A percentile compares a stretch with the other conserved stretches of the same genome.
Evolutionary conservation across 331 rosid genomes (phyloP).

Genomic region (Erythrophleum ivorense): DNA sequence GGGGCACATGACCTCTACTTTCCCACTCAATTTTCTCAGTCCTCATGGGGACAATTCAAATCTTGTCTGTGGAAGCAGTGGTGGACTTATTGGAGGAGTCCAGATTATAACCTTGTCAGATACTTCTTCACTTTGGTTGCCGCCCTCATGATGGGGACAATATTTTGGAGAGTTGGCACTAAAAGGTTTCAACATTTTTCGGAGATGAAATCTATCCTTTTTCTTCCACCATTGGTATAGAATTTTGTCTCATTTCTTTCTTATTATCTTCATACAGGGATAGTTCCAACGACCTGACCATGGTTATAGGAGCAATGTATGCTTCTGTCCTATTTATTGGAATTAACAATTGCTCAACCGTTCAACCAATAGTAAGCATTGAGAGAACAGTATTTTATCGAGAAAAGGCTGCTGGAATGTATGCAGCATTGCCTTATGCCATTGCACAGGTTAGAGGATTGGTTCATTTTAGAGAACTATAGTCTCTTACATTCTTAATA

Average conservation of each 20-base stretch:
- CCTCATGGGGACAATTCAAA: conserved; percentile 74
- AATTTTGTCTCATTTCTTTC: not conserved
- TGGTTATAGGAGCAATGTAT: conserved; percentile 74
- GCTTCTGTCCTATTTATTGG: conserved; percentile 82
- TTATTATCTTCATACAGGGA: conserved; percentile 45
- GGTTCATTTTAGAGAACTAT: not conserved
- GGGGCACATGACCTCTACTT: conserved; percentile 72
- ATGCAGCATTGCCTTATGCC: conserved; percentile 90
- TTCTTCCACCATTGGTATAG: not conserved
- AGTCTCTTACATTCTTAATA: not conserved
- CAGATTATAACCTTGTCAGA: conserved; percentile 89
- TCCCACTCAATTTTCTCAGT: conserved; percentile 69
- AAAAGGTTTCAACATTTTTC: conserved; percentile 50
- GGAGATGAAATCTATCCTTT: not conserved
- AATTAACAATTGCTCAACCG: conserved; percentile 77
- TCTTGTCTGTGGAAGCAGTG: conserved; percentile 91
- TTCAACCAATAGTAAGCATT: conserved; percentile 79
- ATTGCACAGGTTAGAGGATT: conserved; percentile 62
- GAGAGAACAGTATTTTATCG: conserved; percentile 93
- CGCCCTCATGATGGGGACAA: conserved; percentile 75
- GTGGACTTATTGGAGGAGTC: conserved; percentile 92
- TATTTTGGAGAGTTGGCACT: conserved; percentile 80
- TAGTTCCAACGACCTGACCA: conserved; percentile 51
- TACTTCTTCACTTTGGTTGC: conserved; percentile 67
- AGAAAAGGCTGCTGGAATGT: conserved; percentile 98